Evolutionary conservation across 2,329 filamentous ascomycete genomes (phyloP), one percentile per base, ranked within the genome.

Genomic region (Pseudogymnoascus sp.): DNA sequence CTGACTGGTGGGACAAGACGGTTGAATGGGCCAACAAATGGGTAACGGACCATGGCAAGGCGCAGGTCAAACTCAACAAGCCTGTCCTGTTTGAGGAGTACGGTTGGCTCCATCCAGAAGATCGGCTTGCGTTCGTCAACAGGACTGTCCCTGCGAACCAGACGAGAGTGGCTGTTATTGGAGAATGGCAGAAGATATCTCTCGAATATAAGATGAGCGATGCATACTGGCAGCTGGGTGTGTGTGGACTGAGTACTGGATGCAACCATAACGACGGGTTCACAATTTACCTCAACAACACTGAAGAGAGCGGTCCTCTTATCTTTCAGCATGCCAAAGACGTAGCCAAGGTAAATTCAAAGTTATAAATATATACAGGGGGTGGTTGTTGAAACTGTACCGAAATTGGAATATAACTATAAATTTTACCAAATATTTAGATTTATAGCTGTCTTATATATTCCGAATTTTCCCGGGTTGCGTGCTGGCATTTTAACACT

Each of bases 201-300:
- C 67, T 81, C 6, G 73, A 79, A 63, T 77, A 81, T 69, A 77
- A 79, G 67, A 75, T 85, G 70, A 73, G 79, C 2, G 81, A 83
- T 66, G 76, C 83, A 77, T 85, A 79, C 73, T 85, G 82, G 82
- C 83, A 85, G 66, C 84, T 76, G 67, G 82, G 82, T 0, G 83
- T 74, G 67, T 77, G 75, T 4, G 75, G 75, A 0, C 84, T 78
- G 68, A 83, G 80, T 3, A 83, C 81, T 41, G 81, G 82, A 0
- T 76, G 77, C 45, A 85, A 85, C 69, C 74, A 84, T 61, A 74
- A 85, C 48, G 82, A 84, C 62, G 82, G 82, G 0, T 84, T 84
- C 69, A 84, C 82, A 1, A 83, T 85, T 60, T 85, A 77, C 67
- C 67, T 84, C 31, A 82, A 84, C 25, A 78, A 81, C n/a, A 57